Evolutionary conservation across 2,329 filamentous ascomycete genomes (phyloP), one percentile per base, ranked within the genome.

Genomic region (Botrytis fragariae): DNA sequence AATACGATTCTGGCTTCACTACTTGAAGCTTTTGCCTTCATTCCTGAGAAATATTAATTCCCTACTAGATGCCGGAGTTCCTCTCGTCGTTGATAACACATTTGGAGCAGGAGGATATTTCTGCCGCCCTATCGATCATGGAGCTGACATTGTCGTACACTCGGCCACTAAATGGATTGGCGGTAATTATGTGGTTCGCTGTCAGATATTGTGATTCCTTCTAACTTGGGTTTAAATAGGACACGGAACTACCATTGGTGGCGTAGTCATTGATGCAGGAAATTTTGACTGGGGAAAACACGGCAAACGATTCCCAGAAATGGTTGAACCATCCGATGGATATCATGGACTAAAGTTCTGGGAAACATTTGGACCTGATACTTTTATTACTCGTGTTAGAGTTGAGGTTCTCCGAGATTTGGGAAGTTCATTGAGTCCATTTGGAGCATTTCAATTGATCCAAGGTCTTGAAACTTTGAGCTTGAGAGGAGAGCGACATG

Each of bases 81-180:
- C 88, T 14, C 82, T 89, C 18, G 79, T 88, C 18, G 92, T 95
- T 67, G 95, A 98, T 85, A 98, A 98, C 86, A 97, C 95, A 18
- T 97, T 97, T 79, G 95, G 94, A 64, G 95, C 94, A 14, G 95
- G 95, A 73, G 95, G 95, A 69, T 98, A 93, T 87, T 96, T 93
- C 82, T 86, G 91, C 78, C 90, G 92, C 8, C 95, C 95, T 54
- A 95, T 98, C 79, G 91, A 94, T 37, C 92, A 97, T 82, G 95
- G 95, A 73, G 95, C 93, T 75, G 95, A 98, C 14, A 97, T 98
- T 75, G 91, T 98, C 71, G 93, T 97, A 48, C 94, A 97, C 86
- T 95, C 92, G 51, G 94, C 94, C 14, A 97, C 94, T 73, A 97
- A 97, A 84, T 98, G 95, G 95, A 97, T 98, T 76, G 95, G 95